Base-by-base conservation (phyloP, 2,329 filamentous ascomycete genomes). In the Didymosphaeria variabile region DNA sequence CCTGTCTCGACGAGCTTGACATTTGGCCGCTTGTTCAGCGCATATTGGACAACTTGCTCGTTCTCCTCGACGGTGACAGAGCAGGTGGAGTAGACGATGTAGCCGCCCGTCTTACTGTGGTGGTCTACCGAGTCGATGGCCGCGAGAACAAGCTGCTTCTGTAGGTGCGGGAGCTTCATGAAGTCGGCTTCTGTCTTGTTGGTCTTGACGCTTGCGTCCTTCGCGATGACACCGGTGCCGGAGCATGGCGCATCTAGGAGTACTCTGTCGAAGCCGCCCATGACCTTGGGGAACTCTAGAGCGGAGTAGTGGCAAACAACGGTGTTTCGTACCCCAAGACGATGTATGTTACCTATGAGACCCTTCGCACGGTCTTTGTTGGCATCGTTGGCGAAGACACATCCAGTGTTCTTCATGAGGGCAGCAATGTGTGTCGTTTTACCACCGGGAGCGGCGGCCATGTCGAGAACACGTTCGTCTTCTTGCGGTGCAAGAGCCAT, bases 161-260 rank as follows among this genome's bases (percentile, higher is more conserved):
- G 56, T 9, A 58, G 87, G 79, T 99, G 95, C 0, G 95, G 94
- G 55, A 99, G 87, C 73, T 91, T 88, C 79, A 97, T 87, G 83
- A 99, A 99, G 79, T 99, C 95, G 67, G 90, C 90, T 77, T 97
- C 93, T 12, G 92, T 96, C 85, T 98, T 98, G 84, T 97, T 98
- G 26, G 94, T 98, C 86, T 99, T 99, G 70, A 99, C 93, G 67
- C 91, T 93, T 34, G 94, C 88, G 80, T 99, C 95, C 83, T 99
- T 99, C 65, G 93, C 91, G 68, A 99, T 99, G 74, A 99, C 95
- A 72, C 95, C 95, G 0, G 95, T 99, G 69, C 95, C 94, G 3
- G 94, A 97, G 82, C 95, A 98, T 5, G 95, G 95, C 1, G 93
- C 94, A 81, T 99, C 94, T 60, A 98, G 91, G 49, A 98, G 83